These are phyloP conservation scores for Neovahlkampfia damariscottae DNA, from an alignment of 78 protist species.

Conservation along the genomic window DNA sequence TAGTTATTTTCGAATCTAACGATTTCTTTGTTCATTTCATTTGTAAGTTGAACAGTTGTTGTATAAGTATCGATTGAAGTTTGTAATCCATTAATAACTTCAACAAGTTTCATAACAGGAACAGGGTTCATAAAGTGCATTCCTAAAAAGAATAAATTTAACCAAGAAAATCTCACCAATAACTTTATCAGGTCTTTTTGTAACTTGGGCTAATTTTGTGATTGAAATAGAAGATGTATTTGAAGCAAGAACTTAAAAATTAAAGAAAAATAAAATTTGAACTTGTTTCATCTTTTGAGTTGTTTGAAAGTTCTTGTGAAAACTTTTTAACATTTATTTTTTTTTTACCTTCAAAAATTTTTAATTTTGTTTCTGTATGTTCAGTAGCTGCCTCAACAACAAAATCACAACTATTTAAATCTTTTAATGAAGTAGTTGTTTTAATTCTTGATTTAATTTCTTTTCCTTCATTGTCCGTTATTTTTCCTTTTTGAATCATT, in stretches of 20 bases:
- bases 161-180: no score
- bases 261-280: no score
- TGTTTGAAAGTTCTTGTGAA: no score
- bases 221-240: conserved; percentile 73
- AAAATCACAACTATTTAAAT: conserved; percentile 27
- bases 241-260: conserved; percentile 62
- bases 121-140: conserved; percentile 76
- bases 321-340: no score
- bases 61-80: conserved; percentile 38
- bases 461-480: conserved; percentile 30
- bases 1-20: no score
- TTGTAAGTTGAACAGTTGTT: conserved; percentile 35
- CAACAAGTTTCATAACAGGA: conserved; percentile 74
- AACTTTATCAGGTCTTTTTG: conserved; percentile 55
- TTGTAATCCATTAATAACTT: conserved; percentile 55
- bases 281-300: no score
- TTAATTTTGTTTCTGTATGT: conserved; percentile 44
- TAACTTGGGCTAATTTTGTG: conserved; percentile 51
- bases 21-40: conserved; percentile 60
- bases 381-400: conserved; percentile 66
- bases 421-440: conserved; percentile 11
- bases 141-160: no score
- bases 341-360: conserved; percentile 38
- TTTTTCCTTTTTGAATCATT: conserved; percentile 48
- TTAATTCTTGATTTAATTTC: conserved; percentile 23